Evolutionary conservation across 352 stramenopile genomes (phyloP), one percentile per base, ranked within the genome.

Genomic region (Globisporangium echinulatum): DNA sequence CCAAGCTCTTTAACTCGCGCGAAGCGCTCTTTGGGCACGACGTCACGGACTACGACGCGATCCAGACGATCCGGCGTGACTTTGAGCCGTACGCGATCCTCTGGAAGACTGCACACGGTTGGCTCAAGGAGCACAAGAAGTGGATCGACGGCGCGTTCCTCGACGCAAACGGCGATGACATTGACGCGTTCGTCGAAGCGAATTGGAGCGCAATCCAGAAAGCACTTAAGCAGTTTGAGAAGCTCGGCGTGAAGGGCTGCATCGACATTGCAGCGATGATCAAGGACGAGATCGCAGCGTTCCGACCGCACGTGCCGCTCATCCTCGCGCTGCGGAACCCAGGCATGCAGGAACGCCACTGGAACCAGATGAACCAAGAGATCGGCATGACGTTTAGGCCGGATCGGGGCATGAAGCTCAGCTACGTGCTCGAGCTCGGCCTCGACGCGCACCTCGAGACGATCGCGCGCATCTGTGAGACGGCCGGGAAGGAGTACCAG

Each of bases 51-150:
- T 98, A 98, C 56, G 78, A 91, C 48, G 74, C 94, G 56, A 84
- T 98, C 19, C 73, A 86, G 47, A 90, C 94, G 49, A 91, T 98
- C 50, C 72, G 79, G 0, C 93, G 96, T 37, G 76, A 92, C 40
- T 98, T 98, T 66, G 93, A 98, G 54, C 92, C 94, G 7, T 98
- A 97, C 64, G 94, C 87, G n/a, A 80, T 94, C 47, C 68, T 98
- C 4, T 98, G 94, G 94, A 94, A 96, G 64, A 96, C 83, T 1
- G 80, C 85, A 5, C 89, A 96, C 56, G 83, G 83, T 38, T 98
- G 93, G 93, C 65, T 96, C n/a, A 76, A 90, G 57, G 84, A 93
- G 56, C 87, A 97, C 59, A 90, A 95, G 59, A 92, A 89, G 61
- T 98, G 94, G 92, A 96, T 96, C 75, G 82, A 94, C 14, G 84